These are phyloP conservation scores for Nannochloris sp. DNA, from an alignment of 139 green algal genomes.

Conservation along the genomic window DNA sequence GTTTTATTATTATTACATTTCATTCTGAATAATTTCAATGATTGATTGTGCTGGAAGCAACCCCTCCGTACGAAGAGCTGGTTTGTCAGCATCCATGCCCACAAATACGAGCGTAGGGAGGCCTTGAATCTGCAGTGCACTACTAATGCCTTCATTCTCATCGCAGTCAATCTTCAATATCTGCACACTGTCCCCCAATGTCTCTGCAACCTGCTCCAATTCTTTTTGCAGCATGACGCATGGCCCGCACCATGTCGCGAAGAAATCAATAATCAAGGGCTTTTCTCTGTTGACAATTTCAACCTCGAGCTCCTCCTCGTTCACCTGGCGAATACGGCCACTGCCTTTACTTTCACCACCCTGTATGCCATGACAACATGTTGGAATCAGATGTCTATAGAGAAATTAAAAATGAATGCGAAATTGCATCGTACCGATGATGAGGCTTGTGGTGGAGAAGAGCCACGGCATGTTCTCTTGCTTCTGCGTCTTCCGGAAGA, in stretches of 20 bases:
- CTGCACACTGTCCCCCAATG: conserved; percentile 58
- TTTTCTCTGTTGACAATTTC: conserved; percentile 55
- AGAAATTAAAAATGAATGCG: too few species aligned
- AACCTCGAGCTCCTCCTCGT: conserved; percentile 70
- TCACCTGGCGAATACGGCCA: conserved; percentile 31
- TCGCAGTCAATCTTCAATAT: conserved; percentile 94
- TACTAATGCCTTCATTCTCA: conserved; percentile 70
- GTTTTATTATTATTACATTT: background rate
- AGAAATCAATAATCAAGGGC: conserved; percentile 90
- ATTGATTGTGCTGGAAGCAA: conserved; percentile 56
- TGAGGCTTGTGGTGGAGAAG: too few species aligned
- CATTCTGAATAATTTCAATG: conserved; percentile 11
- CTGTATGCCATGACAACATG: too few species aligned
- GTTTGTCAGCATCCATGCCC: conserved; percentile 69
- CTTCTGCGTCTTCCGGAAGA: too few species aligned
- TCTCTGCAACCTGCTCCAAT: conserved; percentile 62
- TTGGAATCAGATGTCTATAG: too few species aligned
- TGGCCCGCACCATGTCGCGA: conserved; percentile 77
- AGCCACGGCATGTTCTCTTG: too few species aligned
- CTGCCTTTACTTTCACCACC: too few species aligned
- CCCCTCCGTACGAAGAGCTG: conserved; percentile 83
- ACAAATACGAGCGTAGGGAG: conserved; percentile 93
- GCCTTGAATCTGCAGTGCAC: conserved; percentile 75
- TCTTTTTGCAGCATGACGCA: conserved; percentile 67
- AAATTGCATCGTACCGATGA: too few species aligned